Percentiles rank a stretch among this genome's conserved stretches.
phyloP scores from a whole-genome alignment of 345 rosid genomes.

The Gossypium thurberi region DNA sequence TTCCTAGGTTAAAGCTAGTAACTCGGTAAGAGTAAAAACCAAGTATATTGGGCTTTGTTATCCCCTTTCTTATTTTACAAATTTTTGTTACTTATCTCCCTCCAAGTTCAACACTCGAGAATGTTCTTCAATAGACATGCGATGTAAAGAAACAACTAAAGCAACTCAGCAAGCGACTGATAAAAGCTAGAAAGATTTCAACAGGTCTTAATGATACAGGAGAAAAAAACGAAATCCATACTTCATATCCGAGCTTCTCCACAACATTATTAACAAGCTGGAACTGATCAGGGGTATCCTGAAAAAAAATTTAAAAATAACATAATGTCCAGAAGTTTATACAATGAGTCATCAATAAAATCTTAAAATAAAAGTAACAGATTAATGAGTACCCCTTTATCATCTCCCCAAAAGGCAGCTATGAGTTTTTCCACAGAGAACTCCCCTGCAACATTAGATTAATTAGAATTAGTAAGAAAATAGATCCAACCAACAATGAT shows the following conservation, averaged over 20 bases:
- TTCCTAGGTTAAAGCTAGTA: neutral
- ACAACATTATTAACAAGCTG: conserved; percentile 49
- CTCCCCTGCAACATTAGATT: conserved; percentile 43
- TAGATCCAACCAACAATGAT: neutral
- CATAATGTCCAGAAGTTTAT: too few relatives aligned
- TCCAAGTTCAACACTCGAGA: neutral
- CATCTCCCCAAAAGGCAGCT: conserved; percentile 30
- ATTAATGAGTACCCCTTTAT: conserved; percentile 35
- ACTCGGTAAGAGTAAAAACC: neutral
- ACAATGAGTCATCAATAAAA: neutral
- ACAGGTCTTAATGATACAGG: neutral
- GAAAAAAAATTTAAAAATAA: conserved; percentile 2
- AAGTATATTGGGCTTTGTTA: neutral
- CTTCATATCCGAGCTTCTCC: conserved; percentile 58
- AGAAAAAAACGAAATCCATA: conserved; percentile 21
- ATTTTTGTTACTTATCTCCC: neutral
- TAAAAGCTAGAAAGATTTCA: neutral
- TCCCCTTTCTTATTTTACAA: neutral
- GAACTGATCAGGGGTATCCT: conserved; percentile 34
- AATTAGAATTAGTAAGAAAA: conserved; percentile 13
- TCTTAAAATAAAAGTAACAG: neutral
- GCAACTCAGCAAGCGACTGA: neutral
- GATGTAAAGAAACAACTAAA: neutral
- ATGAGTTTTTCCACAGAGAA: conserved; percentile 60
- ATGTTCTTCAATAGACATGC: neutral